phyloP scores from a whole-genome alignment of 1,139 yeast genomes.

The Suhomyces bolitotheri region DNA sequence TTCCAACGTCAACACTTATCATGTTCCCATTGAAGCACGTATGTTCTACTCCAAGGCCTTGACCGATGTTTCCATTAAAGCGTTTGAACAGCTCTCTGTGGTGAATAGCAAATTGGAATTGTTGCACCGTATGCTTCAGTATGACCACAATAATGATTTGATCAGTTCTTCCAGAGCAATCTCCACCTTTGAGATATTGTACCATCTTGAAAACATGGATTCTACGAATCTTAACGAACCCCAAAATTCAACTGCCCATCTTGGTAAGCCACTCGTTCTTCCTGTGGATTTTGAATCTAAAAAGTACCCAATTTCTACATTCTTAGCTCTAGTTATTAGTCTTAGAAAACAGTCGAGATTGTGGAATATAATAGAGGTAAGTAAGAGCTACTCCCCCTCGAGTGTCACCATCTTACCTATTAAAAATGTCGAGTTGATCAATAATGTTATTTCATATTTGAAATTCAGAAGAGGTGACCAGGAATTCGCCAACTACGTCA shows the following conservation, averaged over 20 bases:
- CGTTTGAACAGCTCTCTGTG: slow-evolving; percentile 17
- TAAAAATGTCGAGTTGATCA: slow-evolving; percentile 30
- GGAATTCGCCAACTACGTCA: slow-evolving; percentile 22
- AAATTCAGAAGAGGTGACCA: slow-evolving; percentile 28
- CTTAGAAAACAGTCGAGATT: slow-evolving; percentile 49
- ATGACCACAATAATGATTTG: slow-evolving; percentile 40
- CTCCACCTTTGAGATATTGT: slow-evolving; percentile 49
- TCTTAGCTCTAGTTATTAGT: slow-evolving; percentile 47
- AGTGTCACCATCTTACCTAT: slow-evolving; percentile 52
- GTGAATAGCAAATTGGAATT: slow-evolving; percentile 45
- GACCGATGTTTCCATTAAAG: slow-evolving; percentile 30
- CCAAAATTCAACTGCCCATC: slow-evolving; percentile 18
- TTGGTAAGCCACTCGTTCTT: slow-evolving; percentile 17
- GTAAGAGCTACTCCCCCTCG: slow-evolving; percentile 39
- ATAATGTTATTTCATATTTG: slow-evolving; percentile 30
- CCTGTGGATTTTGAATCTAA: slow-evolving; percentile 14
- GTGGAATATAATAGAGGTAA: slow-evolving; percentile 41
- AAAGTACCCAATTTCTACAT: slow-evolving; percentile 26
- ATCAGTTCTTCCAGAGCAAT: slow-evolving; percentile 46
- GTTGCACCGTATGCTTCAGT: slow-evolving; percentile 56
- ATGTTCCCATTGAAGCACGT: slow-evolving; percentile 40
- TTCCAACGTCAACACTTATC: slow-evolving; percentile 38
- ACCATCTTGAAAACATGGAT: slow-evolving; percentile 30
- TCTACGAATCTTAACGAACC: slow-evolving; percentile 24
- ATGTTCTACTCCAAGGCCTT: slow-evolving; percentile 31